Evolutionary conservation across 352 stramenopile species (phyloP).

Genomic region (Pythium phragmiticola): DNA sequence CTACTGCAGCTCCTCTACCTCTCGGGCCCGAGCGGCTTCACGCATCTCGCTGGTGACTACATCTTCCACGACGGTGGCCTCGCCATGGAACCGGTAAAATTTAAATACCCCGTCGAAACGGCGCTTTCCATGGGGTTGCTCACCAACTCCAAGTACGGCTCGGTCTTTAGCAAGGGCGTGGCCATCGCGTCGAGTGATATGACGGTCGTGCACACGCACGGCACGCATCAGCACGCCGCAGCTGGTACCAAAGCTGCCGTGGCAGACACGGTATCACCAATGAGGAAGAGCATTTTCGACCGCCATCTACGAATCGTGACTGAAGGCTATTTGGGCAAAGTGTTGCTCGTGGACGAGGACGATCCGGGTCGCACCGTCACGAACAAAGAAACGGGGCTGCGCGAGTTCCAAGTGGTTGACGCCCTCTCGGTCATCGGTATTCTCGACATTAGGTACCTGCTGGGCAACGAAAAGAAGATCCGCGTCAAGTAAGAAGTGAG

Average conservation of each 20-base stretch:
- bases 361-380: constrained; percentile 31
- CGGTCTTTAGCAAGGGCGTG: not conserved
- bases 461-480: constrained; percentile 29
- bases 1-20: constrained; percentile 47
- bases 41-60: constrained; percentile 47
- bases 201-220: not conserved
- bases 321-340: constrained; percentile 34
- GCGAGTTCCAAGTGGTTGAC: constrained; percentile 41
- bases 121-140: constrained; percentile 37
- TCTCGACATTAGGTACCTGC: constrained; percentile 52
- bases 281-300: constrained; percentile 43
- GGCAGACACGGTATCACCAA: not conserved
- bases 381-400: constrained; percentile 28
- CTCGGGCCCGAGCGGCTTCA: constrained; percentile 48
- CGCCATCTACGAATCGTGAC: constrained; percentile 35
- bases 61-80: constrained; percentile 52
- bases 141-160: constrained; percentile 6
- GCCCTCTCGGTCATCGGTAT: constrained; percentile 48
- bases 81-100: constrained; percentile 29
- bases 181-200: not conserved
- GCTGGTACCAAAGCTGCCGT: constrained; percentile 14
- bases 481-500: not conserved
- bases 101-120: constrained; percentile 37
- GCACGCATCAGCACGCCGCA: not conserved
- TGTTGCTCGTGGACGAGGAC: constrained; percentile 41